Conservation (phyloP, 345 rosid genomes). For the Eucalyptus pauciflora region DNA sequence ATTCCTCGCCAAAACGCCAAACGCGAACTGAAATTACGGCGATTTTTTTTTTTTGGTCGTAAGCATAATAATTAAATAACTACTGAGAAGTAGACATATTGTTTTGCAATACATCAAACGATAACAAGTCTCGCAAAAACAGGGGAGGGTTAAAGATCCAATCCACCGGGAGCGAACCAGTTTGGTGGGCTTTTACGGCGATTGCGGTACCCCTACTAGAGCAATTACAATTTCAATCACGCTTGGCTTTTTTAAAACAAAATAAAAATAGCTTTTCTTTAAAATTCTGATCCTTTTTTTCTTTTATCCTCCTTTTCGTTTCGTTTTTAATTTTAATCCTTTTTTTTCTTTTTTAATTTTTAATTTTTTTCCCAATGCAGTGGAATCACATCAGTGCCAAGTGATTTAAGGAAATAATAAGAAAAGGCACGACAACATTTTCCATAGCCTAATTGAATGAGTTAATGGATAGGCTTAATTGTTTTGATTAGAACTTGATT, state of each 20-base stretch:
- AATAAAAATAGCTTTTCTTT: not conserved
- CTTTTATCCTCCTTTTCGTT: not conserved
- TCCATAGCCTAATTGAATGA: not conserved
- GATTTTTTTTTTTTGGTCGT: too few relatives aligned
- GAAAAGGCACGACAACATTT: not conserved
- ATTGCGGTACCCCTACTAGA: fast-evolving
- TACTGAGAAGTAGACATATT: too few relatives aligned
- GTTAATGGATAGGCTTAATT: not conserved
- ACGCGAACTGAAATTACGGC: not conserved
- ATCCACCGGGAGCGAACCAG: too few relatives aligned
- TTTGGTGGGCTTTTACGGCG: too few relatives aligned
- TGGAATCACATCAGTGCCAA: not conserved
- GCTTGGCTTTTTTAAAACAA: not conserved
- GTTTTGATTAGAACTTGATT: not conserved
- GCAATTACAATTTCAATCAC: not conserved
- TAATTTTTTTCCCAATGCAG: too few relatives aligned
- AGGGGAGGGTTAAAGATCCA: too few relatives aligned
- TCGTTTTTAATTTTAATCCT: too few relatives aligned
- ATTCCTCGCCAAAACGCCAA: not conserved
- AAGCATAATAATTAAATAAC: too few relatives aligned
- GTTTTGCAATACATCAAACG: too few relatives aligned
- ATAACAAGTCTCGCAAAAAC: too few relatives aligned
- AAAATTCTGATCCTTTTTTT: not conserved
- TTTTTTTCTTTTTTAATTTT: too few relatives aligned
- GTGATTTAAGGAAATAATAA: not conserved